Conservation (phyloP, 176 grass and related monocot species). For the Ensete ventricosum region DNA sequence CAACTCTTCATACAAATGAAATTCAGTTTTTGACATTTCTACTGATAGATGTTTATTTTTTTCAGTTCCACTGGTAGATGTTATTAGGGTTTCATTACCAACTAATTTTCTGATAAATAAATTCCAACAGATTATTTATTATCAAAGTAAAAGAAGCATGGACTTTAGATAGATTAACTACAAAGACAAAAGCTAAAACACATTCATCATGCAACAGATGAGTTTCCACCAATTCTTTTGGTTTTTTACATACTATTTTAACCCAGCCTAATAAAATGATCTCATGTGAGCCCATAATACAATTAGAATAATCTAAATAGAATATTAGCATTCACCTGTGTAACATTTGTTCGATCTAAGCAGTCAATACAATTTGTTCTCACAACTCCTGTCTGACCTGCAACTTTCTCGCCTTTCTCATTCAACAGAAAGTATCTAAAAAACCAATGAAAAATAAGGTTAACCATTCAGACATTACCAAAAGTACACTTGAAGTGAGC, state of each 20-base stretch:
- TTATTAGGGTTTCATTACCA: too few species aligned
- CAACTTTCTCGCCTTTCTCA: conserved; percentile 60
- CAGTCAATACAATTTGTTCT: conserved; percentile 98
- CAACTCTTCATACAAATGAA: too few species aligned
- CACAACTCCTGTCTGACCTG: conserved; percentile 57
- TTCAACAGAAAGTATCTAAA: conserved; percentile 79
- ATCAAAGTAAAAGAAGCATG: too few species aligned
- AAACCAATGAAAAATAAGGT: conserved; percentile 23
- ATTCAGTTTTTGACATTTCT: too few species aligned
- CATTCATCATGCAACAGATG: background rate
- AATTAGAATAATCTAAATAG: background rate
- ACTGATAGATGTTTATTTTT: too few species aligned
- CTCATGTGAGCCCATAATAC: background rate
- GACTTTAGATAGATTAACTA: too few species aligned
- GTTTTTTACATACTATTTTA: background rate
- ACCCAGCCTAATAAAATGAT: background rate
- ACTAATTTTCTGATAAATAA: too few species aligned
- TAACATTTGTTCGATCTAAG: conserved; percentile 98
- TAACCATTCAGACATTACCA: background rate
- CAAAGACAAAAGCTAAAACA: too few species aligned
- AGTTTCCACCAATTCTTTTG: background rate
- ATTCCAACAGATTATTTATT: too few species aligned
- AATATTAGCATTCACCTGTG: conserved; percentile 52
- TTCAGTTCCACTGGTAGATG: too few species aligned
- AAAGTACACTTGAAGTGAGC: background rate